Evolutionary conservation across 2,329 filamentous ascomycete genomes (phyloP), one percentile per base, ranked within the genome.

Genomic region (Claviceps spartinae): DNA sequence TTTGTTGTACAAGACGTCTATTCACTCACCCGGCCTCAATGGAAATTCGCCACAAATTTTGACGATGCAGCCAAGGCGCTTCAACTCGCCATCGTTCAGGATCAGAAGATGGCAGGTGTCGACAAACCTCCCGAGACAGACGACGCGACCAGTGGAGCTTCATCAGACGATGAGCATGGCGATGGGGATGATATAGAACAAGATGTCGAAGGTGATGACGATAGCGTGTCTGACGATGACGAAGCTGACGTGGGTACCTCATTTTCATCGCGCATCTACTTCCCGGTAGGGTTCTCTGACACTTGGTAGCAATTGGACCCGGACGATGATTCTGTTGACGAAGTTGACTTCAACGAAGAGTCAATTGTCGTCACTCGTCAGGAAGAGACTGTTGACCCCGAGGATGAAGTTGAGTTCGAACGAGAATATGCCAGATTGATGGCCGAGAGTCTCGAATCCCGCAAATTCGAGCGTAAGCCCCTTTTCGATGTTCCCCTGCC

Each of bases 371-470:
- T 98, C 47, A 94, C 88, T 45, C 83, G 90, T 54, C 85, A 91
- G 62, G 87, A 95, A 65, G 88, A 96, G 64, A 81, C 91, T 60
- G 78, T 90, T 52, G 90, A 98, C 58, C 90, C 91, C 0, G 90
- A 96, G 69, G 88, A 85, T 42, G 93, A 98, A 63, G 93, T 91
- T 6, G 93, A 98, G 43, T 98, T 98, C 65, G 94, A 98, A 64
- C 87, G 91, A 60, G 93, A 97, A 68, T 93, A 95, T 66, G 90
- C 93, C 40, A 96, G 95, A 68, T 86, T 98, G 81, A 97, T 98
- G 91, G 81, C 90, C 49, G 93, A 98, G 67, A 96, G 91, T 70
- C 73, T 95, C 61, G 93, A 98, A 59, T 94, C 91, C 4, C 82
- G 93, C 60, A 96, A 95, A 62, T 95, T 95, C 59, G 93, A 98